Percentiles rank a stretch among this genome's conserved stretches.
Conservation (phyloP, 805 yeast species). For the Ogataea zsoltii region DNA sequence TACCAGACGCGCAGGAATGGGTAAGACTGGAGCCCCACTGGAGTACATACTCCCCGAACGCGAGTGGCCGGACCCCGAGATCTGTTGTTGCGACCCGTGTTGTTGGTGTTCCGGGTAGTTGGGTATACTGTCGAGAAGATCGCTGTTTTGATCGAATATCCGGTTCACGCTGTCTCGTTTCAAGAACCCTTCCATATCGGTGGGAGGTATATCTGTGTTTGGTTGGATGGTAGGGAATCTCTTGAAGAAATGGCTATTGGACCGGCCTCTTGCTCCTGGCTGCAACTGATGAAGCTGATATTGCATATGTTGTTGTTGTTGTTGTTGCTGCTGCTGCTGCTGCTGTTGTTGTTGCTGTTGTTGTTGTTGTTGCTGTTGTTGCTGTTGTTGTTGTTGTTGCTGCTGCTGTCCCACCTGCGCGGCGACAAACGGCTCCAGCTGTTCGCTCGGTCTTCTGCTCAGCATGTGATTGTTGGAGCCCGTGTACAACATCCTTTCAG, state of each 20-base stretch:
- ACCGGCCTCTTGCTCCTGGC: slow-evolving; percentile 26
- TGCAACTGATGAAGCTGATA: slow-evolving; percentile 16
- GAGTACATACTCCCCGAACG: slow-evolving; percentile 26
- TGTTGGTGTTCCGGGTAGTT: slow-evolving; percentile 23
- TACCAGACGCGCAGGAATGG: slow-evolving; percentile 23
- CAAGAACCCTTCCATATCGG: slow-evolving; percentile 37
- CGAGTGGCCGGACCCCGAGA: slow-evolving; percentile 12
- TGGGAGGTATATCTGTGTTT: slow-evolving; percentile 27
- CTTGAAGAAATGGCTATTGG: slow-evolving; percentile 30
- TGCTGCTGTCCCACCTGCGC: slow-evolving; percentile 15
- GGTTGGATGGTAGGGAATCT: slow-evolving; percentile 34
- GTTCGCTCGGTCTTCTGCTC: slow-evolving; percentile 49
- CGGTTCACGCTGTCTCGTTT: slow-evolving; percentile 36
- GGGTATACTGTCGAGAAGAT: slow-evolving; percentile 30
- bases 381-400: slow-evolving; percentile 15
- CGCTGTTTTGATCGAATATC: slow-evolving; percentile 29
- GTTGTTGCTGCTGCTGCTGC: slow-evolving; percentile 19
- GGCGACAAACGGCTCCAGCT: slow-evolving; percentile 48
- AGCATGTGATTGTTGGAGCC: slow-evolving; percentile 27
- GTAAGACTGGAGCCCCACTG: slow-evolving; percentile 21
- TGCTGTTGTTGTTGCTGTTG: slow-evolving; percentile 20
- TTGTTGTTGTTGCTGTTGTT: slow-evolving; percentile 17
- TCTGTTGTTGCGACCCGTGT: slow-evolving; percentile 20
- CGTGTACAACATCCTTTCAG: slow-evolving; percentile 26
- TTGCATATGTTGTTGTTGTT: slow-evolving; percentile 21